Evolutionary conservation across 257 asterid genomes (phyloP).

Genomic region (Capsicum baccatum): DNA sequence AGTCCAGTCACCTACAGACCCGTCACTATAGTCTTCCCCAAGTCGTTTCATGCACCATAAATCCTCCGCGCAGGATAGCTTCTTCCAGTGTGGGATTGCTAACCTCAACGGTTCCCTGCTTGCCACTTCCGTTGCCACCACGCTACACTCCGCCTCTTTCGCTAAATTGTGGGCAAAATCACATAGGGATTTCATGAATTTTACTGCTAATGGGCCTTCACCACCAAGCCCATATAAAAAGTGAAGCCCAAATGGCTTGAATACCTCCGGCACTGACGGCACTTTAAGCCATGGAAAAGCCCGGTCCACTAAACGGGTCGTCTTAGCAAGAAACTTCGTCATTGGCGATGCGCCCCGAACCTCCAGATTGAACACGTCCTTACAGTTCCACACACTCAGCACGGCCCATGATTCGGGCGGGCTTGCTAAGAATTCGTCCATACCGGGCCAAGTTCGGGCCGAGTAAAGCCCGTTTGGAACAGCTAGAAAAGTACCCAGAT

Average conservation of each 20-base stretch:
- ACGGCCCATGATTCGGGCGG: conserved; percentile 91
- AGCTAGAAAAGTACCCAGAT: conserved; percentile 73
- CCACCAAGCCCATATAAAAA: conserved; percentile 91
- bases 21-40: conserved; percentile 80
- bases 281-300: conserved; percentile 69
- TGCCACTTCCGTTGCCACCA: conserved; percentile 93
- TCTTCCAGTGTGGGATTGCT: conserved; percentile 85
- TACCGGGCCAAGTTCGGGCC: conserved; percentile 63
- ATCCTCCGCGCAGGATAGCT: conserved; percentile 83
- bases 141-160: conserved; percentile 62
- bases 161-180: conserved; percentile 75
- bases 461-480: conserved; percentile 47
- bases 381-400: conserved; percentile 84
- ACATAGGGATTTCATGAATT: conserved; percentile 48
- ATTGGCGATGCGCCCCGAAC: conserved; percentile 84
- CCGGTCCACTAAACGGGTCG: conserved; percentile 77
- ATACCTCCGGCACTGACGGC: conserved; percentile 82
- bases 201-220: conserved; percentile 63
- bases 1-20: conserved; percentile 85
- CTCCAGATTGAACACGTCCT: conserved; percentile 73
- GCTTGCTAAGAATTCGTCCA: conserved; percentile 44
- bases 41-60: conserved; percentile 87
- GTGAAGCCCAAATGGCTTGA: conserved; percentile 83
- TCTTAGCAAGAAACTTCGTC: conserved; percentile 48
- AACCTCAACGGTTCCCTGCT: conserved; percentile 61